Evolutionary conservation across 495 filamentous ascomycete genomes (phyloP).

Genomic region (Entonaema liquescens): DNA sequence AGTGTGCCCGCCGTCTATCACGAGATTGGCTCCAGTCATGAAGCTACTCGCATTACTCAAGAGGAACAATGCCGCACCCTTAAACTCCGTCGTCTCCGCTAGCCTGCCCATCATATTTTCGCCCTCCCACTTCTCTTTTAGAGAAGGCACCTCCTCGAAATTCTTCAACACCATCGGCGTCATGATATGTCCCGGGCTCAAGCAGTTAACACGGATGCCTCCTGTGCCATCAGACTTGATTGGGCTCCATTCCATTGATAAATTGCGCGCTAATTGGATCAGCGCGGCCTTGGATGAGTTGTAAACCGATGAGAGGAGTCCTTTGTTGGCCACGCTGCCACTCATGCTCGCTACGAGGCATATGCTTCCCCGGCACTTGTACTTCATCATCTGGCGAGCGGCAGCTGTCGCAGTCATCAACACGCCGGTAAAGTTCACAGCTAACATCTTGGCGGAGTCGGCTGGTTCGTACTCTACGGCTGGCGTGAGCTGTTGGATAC

Average conservation of each 20-base stretch:
- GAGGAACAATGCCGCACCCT: constrained; percentile 65
- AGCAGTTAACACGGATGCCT: constrained; percentile 72
- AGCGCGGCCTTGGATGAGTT: constrained; percentile 76
- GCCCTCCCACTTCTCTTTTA: constrained; percentile 67
- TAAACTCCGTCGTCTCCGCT: constrained; percentile 71
- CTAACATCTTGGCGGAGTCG: constrained; percentile 75
- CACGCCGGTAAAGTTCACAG: constrained; percentile 78
- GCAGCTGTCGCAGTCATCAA: constrained; percentile 77
- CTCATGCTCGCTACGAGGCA: constrained; percentile 79
- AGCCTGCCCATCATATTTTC: constrained; percentile 77
- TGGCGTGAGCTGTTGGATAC: constrained; percentile 73
- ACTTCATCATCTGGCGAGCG: constrained; percentile 79
- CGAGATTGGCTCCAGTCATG: constrained; percentile 71
- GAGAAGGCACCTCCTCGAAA: constrained; percentile 69
- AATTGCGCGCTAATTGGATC: constrained; percentile 68
- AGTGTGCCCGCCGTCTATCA: constrained; percentile 72
- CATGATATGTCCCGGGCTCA: constrained; percentile 75
- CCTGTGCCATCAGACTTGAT: constrained; percentile 51
- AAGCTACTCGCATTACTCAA: constrained; percentile 73
- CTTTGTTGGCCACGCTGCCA: constrained; percentile 76
- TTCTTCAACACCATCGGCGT: constrained; percentile 76
- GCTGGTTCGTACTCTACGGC: constrained; percentile 72
- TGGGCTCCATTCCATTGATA: constrained; percentile 78
- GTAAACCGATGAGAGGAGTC: constrained; percentile 71
- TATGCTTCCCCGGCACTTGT: constrained; percentile 74